Percentiles rank a stretch among this genome's conserved stretches.
These are phyloP conservation scores for Jamesozyma piceae DNA, from an alignment of 805 yeast genomes.

Conservation along the genomic window DNA sequence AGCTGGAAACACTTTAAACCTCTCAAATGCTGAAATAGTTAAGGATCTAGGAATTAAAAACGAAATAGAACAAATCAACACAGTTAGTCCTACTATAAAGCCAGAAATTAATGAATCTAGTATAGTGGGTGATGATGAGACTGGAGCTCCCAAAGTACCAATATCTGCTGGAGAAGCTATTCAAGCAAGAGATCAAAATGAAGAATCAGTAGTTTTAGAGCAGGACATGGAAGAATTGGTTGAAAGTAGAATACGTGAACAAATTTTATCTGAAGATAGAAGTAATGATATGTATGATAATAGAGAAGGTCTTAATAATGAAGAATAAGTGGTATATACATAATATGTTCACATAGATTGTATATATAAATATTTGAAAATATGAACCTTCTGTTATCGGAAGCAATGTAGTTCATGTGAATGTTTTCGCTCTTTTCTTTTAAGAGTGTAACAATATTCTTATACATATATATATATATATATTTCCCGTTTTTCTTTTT, in stretches of 20 bases:
- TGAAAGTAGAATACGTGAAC: conserved; percentile 9
- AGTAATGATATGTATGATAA: conserved; percentile 2
- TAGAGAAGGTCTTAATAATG: neutral
- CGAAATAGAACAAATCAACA: neutral
- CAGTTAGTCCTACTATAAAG: neutral
- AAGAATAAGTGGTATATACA: neutral
- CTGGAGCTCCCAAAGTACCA: neutral
- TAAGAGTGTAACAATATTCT: too few relatives aligned
- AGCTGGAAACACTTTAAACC: neutral
- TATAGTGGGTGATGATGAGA: neutral
- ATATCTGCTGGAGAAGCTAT: conserved; percentile 5
- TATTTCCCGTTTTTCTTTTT: too few relatives aligned
- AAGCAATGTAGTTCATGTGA: too few relatives aligned
- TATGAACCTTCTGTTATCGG: too few relatives aligned
- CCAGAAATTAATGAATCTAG: neutral
- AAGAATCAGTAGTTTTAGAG: conserved; percentile 7
- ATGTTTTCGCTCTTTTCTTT: too few relatives aligned
- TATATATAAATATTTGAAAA: too few relatives aligned
- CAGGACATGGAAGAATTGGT: conserved; percentile 10
- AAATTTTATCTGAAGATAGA: conserved; percentile 2
- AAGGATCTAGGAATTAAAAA: neutral
- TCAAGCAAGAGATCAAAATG: conserved; percentile 10
- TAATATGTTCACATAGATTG: neutral
- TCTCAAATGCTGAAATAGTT: neutral
- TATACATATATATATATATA: too few relatives aligned